Base-by-base conservation (phyloP, 768 basidiomycete genomes). In the Scleroderma citrinum region DNA sequence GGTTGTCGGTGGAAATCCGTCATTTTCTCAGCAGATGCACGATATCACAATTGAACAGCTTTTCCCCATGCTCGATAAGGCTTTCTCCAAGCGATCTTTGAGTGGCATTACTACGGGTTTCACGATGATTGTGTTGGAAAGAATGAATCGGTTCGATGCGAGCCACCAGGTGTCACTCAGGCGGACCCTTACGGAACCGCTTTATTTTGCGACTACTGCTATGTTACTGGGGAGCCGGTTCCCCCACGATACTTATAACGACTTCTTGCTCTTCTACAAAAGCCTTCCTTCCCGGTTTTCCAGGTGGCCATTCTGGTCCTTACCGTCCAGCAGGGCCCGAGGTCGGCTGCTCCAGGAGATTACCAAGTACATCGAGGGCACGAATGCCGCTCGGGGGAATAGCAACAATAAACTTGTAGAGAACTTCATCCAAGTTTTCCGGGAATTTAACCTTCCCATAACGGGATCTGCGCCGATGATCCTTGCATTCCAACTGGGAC, bases 31-130 rank as follows among this genome's bases (percentile, higher is more conserved):
- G 8, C 7, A 35, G 16, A 44, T 64, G 4, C 51, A 59, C 21
- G 29, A 45, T 20, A 50, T 59, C 37, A 55, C 62, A 54, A 41
- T 55, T n/a, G 52, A 23, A 31, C 35, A 50, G 5, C 54, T 64
- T 24, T 62, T 50, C 14, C 62, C 62, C 1, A 48, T 63, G 1
- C 36, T 63, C 16, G 61, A 59, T 42, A 61, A 19, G 39, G 13
- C 26, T 3, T 44, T 63, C 23, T 59, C 61, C 0, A 51, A 20
- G 3, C 54, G 43, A 23, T 45, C 44, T 2, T 26, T 63, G 11
- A 52, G 35, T n/a, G 39, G 55, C 13, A 49, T 58, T 11, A 54
- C 52, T 1, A 49, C 38, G 5, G 5, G 26, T 0, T 58, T 62
- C n/a, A 55, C 60, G 11, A 41, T 37, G 8, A 30, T 40, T 1